These are phyloP conservation scores for Aspergillus biplanus DNA, from an alignment of 495 filamentous ascomycete species.

Conservation along the genomic window DNA sequence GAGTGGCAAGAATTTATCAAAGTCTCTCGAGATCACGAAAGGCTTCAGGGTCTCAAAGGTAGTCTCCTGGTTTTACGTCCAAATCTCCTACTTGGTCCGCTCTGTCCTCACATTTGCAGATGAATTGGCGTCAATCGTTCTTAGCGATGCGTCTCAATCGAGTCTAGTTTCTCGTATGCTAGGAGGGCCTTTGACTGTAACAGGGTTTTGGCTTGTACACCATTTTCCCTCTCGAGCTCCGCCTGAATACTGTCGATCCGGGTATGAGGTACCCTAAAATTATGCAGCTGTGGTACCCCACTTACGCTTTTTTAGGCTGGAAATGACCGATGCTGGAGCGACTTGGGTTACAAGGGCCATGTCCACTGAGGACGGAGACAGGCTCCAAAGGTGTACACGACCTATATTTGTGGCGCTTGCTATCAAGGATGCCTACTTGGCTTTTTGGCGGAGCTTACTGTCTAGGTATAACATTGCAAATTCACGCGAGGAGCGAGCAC, in stretches of 20 bases:
- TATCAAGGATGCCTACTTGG: constrained; percentile 39
- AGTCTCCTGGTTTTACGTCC: constrained; percentile 16
- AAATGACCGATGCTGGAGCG: constrained; percentile 56
- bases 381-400: constrained; percentile 37
- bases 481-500: constrained; percentile 19
- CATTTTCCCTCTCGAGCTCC: constrained; percentile 63
- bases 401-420: constrained; percentile 42
- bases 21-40: constrained; percentile 55
- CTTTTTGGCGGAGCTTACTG: constrained; percentile 38
- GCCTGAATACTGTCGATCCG: constrained; percentile 60
- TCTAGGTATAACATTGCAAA: constrained; percentile 29
- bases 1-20: constrained; percentile 72
- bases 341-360: constrained; percentile 53
- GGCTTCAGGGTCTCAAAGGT: constrained; percentile 56
- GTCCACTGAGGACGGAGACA: constrained; percentile 38
- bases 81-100: neutral
- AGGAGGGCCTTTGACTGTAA: constrained; percentile 52
- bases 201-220: constrained; percentile 61
- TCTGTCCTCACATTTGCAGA: constrained; percentile 36
- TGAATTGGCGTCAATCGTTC: constrained; percentile 55
- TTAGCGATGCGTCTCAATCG: constrained; percentile 33
- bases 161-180: constrained; percentile 41
- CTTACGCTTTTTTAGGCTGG: constrained; percentile 45
- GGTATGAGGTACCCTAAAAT: constrained; percentile 45
- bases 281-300: neutral